These are phyloP conservation scores for Cryptosporidium ubiquitum DNA, from an alignment of 169 alveolate genomes.

Conservation along the genomic window DNA sequence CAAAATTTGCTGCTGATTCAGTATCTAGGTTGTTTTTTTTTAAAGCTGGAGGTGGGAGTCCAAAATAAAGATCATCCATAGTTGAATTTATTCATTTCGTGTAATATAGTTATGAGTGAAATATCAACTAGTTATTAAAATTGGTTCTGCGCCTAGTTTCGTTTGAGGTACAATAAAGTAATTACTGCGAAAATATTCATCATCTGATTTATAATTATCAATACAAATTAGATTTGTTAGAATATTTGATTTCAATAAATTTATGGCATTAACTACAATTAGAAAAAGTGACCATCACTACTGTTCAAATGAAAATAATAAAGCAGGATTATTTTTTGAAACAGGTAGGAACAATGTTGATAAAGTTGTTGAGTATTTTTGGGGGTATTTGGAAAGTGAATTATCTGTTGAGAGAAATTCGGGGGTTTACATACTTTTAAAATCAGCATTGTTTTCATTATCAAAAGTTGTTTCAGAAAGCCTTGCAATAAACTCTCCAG, in stretches of 20 bases:
- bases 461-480: conserved; percentile 57
- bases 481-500: conserved; percentile 28
- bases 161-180: background rate
- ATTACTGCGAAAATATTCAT: background rate
- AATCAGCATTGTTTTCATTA: conserved; percentile 29
- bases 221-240: background rate
- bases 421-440: background rate
- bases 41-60: conserved; percentile 54
- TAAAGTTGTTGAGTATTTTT: conserved; percentile 33
- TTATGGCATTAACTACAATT: background rate
- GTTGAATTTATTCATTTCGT: background rate
- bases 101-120: background rate
- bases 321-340: background rate
- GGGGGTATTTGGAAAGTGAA: conserved; percentile 8
- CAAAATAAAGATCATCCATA: conserved; percentile 50
- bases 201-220: background rate
- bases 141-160: conserved; percentile 11
- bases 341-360: conserved; percentile 67
- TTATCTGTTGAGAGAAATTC: background rate
- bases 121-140: background rate
- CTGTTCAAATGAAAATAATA: background rate
- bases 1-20: background rate
- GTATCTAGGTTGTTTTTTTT: background rate
- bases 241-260: background rate
- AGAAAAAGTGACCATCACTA: background rate